Evolutionary conservation across 139 green algal genomes (phyloP).

Genomic region (Coelastrella sp.): DNA sequence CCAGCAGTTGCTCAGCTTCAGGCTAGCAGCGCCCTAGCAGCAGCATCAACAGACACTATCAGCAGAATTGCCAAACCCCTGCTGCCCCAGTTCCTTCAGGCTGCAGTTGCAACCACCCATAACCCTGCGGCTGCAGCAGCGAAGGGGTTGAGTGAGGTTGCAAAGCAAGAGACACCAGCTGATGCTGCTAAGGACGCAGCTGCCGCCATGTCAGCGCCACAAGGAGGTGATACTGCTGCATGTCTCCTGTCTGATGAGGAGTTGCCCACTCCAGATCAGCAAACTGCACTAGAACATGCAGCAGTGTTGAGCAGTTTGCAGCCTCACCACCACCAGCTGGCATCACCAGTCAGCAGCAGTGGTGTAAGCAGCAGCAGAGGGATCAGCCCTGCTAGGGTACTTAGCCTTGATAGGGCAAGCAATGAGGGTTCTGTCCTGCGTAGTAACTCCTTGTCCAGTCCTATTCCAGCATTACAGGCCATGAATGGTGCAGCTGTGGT

Average conservation of each 20-base stretch:
- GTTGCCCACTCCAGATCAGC: slow-evolving; percentile 23
- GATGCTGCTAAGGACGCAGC: neutral
- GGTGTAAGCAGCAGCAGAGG: neutral
- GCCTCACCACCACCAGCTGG: neutral
- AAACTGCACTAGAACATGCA: slow-evolving; percentile 3
- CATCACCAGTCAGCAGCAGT: slow-evolving; percentile 24
- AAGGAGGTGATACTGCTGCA: neutral
- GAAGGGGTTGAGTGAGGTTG: neutral
- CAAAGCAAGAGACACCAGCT: neutral
- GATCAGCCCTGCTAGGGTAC: neutral
- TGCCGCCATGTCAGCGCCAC: neutral
- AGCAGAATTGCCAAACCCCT: slow-evolving; percentile 17
- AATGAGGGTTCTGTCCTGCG: neutral
- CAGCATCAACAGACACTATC: neutral
- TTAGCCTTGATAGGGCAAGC: neutral
- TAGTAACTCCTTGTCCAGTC: neutral
- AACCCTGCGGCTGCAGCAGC: slow-evolving; percentile 29
- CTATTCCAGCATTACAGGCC: neutral
- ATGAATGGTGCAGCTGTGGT: neutral
- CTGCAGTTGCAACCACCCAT: slow-evolving; percentile 24
- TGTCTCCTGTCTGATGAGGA: slow-evolving; percentile 30
- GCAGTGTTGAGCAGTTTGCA: neutral
- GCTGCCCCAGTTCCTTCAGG: slow-evolving; percentile 35
- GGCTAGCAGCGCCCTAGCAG: neutral
- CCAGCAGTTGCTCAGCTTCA: neutral